Evolutionary conservation across 1,139 yeast genomes (phyloP).

Genomic region (Hanseniaspora gamundiae): DNA sequence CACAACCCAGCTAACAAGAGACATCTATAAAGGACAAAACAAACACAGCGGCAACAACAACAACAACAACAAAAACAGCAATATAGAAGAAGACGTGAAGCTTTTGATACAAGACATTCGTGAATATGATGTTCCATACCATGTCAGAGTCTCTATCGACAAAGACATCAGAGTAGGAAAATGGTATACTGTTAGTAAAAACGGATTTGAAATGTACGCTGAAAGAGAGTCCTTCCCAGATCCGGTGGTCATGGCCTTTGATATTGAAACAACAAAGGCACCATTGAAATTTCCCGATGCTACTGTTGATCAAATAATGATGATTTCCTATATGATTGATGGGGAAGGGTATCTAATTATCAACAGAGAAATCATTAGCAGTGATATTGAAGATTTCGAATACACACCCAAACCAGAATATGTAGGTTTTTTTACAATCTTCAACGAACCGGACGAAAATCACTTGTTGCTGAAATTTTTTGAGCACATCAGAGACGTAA

Average conservation of each 20-base stretch:
- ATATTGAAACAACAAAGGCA: constrained; percentile 94
- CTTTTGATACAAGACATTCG: constrained; percentile 65
- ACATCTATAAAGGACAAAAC: constrained; percentile 35
- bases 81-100: constrained; percentile 38
- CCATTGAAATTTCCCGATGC: constrained; percentile 95
- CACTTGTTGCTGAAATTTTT: constrained; percentile 65
- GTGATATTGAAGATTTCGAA: constrained; percentile 93
- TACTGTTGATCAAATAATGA: constrained; percentile 88
- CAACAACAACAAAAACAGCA: constrained; percentile 11
- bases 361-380: constrained; percentile 84
- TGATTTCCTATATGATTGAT: constrained; percentile 98
- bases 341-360: constrained; percentile 94
- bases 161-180: constrained; percentile 79
- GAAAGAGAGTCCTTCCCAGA: constrained; percentile 91
- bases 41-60: constrained; percentile 17
- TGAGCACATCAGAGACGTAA: constrained; percentile 77
- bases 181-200: constrained; percentile 80
- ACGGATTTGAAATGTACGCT: constrained; percentile 41
- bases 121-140: constrained; percentile 95
- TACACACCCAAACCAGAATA: constrained; percentile 96
- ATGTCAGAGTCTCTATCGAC: constrained; percentile 90
- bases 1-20: constrained; percentile 44
- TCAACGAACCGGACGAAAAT: constrained; percentile 80
- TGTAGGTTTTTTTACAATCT: constrained; percentile 80
- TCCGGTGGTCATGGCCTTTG: constrained; percentile 93